Base-by-base conservation (phyloP, 2,329 filamentous ascomycete species). In the Trichoderma simmonsii region DNA sequence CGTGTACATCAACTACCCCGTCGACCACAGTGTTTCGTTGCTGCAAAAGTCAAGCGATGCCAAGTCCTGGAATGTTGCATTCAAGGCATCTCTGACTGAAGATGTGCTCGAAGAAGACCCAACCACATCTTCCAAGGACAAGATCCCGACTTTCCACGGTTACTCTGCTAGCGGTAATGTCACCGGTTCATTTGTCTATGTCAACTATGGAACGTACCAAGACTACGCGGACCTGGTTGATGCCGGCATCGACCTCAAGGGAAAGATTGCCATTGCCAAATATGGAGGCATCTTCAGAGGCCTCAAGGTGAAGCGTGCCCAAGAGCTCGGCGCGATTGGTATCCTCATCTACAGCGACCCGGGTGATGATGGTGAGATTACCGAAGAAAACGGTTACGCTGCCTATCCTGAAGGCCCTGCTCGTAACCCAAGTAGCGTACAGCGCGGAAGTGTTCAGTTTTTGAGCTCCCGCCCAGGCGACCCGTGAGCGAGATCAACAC, bases 131-230 rank as follows among this genome's bases (percentile, higher is more conserved):
- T 84, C 94, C 60, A 82, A 87, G 11, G 88, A 94, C 77, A 86
- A 93, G 34, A 87, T 98, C 28, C 94, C 95, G 1, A 95, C 92
- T 0, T 98, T 98, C 84, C 95, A 98, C 79, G 96, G 95, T 68
- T 98, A 98, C 81, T 97, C 94, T 4, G 94, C 94, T 5, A 95
- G 87, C 73, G 95, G 95, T 32, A 97, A 98, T 80, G 95, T 97
- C 62, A 98, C 95, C 0, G 94, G 90, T 3, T 88, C 90, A 15
- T 96, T 93, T 75, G 93, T 97, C 36, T 98, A 92, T 78, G 94
- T 93, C 79, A 98, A 98, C 81, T 97, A 96, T 78, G 95, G 95
- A 67, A 96, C 93, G 0, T 97, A 91, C 78, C 83, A 87, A 74
- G 95, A 98, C 79, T 98, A 91, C 75, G 92, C 96, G 76, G 94